Base-by-base conservation (phyloP, 345 rosid species). In the Combretum micranthum region DNA sequence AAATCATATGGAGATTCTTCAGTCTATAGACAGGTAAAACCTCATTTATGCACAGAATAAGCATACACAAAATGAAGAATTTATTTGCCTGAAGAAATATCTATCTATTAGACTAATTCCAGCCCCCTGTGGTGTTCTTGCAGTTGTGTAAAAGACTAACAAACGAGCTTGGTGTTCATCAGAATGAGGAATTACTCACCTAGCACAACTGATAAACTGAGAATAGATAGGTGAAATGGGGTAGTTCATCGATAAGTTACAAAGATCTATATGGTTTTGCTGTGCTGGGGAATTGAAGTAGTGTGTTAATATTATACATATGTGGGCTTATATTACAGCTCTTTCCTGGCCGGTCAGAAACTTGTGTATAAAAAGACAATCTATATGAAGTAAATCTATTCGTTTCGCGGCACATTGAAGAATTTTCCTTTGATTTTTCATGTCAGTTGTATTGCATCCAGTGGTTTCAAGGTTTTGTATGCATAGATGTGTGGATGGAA, bases 91-190 rank as follows among this genome's bases (percentile, higher is more conserved):
- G 20, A 16, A 19, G 22, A 10, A 6, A 44, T 20, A 18, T 25
- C 15, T 13, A 17, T 21, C 7, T 21, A 12, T 44, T 20, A 12
- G 20, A 4, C 15, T 46, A 49, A 12, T 16, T n/a, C 15, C 43
- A 42, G 16, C 21, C 55, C 26, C 19, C 59, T 55, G 32, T 42
- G 37, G n/a, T 26, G 42, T 60, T 13, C 60, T 50, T 79, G 78
- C 96, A 92, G 98, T 73, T 92, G 64, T 88, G 93, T 59, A 74
- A 71, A 69, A 89, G 77, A 78, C 61, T 88, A 32, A 74, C 83
- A 16, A 78, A 76, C 57, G 93, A 83, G 48, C 74, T 92, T 18
- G 92, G 93, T 37, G 76, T 72, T n/a, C 75, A 80, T 12, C 50
- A 64, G 52, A 68, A 66, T 15, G 55, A 57, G 23, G 80, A 59